Evolutionary conservation across 768 basidiomycete species (phyloP).

Genomic region (Holtermanniella nyarrowii): DNA sequence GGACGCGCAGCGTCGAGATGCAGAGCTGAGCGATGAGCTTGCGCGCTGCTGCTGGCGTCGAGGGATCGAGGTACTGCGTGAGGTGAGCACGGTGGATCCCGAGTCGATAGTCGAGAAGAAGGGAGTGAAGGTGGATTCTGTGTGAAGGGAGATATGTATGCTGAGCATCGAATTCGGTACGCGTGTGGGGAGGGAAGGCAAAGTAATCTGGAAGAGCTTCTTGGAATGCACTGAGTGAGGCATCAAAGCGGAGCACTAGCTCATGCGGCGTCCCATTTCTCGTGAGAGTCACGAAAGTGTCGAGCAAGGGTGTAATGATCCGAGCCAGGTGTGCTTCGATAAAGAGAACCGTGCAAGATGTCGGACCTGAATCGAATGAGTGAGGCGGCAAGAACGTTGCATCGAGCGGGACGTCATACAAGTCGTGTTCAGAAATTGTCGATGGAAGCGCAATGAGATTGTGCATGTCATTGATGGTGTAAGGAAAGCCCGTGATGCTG

Average conservation of each 20-base stretch:
- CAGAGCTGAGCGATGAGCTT: conserved; percentile 20
- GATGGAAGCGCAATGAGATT: conserved; percentile 26
- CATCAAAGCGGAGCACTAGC: conserved; percentile 26
- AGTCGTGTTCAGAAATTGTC: conserved; percentile 21
- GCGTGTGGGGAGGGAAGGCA: conserved; percentile 21
- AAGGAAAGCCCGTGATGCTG: conserved; percentile 22
- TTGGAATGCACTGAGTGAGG: conserved; percentile 23
- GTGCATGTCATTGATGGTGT: conserved; percentile 29
- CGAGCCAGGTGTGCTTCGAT: conserved; percentile 28
- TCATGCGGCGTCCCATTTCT: conserved; percentile 19
- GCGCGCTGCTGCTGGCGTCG: conserved; percentile 13
- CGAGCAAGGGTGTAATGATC: conserved; percentile 24
- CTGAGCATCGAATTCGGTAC: conserved; percentile 17
- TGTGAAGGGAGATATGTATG: conserved; percentile 25
- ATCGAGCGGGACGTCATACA: conserved; percentile 18
- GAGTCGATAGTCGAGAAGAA: conserved; percentile 18
- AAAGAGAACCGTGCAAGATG: conserved; percentile 24
- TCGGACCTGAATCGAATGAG: conserved; percentile 18
- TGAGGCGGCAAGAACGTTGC: conserved; percentile 17
- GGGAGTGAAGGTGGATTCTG: conserved; percentile 22
- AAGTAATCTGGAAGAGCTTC: conserved; percentile 28
- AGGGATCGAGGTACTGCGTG: conserved; percentile 17
- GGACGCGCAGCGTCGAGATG: conserved; percentile 17
- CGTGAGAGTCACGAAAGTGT: conserved; percentile 27
- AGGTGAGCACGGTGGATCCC: conserved; percentile 26